Evolutionary conservation across 805 yeast species (phyloP).

Genomic region (Nakazawaea pomicola): DNA sequence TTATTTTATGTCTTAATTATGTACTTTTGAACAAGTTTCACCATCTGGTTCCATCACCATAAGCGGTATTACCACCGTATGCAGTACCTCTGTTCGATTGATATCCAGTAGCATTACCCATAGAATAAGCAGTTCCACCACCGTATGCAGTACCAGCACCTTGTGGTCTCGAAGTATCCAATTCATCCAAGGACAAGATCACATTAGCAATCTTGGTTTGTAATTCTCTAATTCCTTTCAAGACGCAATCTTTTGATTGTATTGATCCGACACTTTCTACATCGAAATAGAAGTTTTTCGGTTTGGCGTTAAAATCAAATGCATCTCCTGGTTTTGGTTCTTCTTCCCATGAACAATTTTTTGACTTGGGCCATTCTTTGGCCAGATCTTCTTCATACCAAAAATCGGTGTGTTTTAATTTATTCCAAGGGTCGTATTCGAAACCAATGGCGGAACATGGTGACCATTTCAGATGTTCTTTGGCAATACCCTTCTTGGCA

Average conservation of each 20-base stretch:
- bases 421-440: slow-evolving; percentile 99
- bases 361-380: slow-evolving; percentile 89
- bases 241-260: slow-evolving; percentile 83
- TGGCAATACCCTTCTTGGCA: slow-evolving; percentile 95
- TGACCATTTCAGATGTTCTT: slow-evolving; percentile 98
- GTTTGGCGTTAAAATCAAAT: slow-evolving; percentile 80
- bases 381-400: slow-evolving; percentile 93
- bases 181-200: slow-evolving; percentile 58
- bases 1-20: background rate
- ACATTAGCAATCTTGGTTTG: slow-evolving; percentile 90
- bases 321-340: slow-evolving; percentile 83
- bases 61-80: slow-evolving; percentile 26
- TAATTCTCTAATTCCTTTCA: slow-evolving; percentile 76
- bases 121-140: slow-evolving; percentile 36
- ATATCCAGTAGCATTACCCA: slow-evolving; percentile 21
- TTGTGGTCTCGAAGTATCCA: slow-evolving; percentile 38
- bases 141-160: slow-evolving; percentile 31
- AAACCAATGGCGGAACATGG: slow-evolving; percentile 95
- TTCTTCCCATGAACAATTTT: slow-evolving; percentile 94
- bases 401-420: slow-evolving; percentile 88
- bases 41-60: slow-evolving; percentile 16
- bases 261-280: slow-evolving; percentile 91
- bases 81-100: slow-evolving; percentile 19
- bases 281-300: slow-evolving; percentile 77
- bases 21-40: background rate